Evolutionary conservation across 345 rosid species (phyloP).

Genomic region (Eucalyptus grandis): DNA sequence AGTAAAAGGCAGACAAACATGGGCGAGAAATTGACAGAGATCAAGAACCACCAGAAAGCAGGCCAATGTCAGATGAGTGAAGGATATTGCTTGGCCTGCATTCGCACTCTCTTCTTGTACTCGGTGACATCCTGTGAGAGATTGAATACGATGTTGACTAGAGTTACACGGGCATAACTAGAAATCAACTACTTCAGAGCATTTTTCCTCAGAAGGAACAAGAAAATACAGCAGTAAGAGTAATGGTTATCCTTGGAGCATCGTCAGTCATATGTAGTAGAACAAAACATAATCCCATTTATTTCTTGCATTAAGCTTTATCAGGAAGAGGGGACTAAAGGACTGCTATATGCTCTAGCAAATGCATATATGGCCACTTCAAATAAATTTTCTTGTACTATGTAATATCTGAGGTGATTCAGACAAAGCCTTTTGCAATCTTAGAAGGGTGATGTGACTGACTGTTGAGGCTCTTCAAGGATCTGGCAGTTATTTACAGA

Average conservation of each 20-base stretch:
- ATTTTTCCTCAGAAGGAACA: not conserved
- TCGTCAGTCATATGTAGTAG: not conserved
- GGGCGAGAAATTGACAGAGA: not conserved
- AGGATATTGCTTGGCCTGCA: slow-evolving; percentile 89
- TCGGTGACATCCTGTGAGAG: slow-evolving; percentile 50
- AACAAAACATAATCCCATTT: not conserved
- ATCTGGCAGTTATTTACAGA: not conserved
- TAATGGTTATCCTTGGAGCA: not conserved
- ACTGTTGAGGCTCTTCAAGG: not conserved
- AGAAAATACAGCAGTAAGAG: not conserved
- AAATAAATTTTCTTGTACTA: not conserved
- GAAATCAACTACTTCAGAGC: not conserved
- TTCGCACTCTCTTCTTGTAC: slow-evolving; percentile 82
- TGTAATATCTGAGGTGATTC: no score
- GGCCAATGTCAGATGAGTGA: slow-evolving; percentile 22
- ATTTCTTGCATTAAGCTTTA: not conserved
- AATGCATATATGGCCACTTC: not conserved
- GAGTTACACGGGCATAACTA: not conserved
- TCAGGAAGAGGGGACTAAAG: not conserved
- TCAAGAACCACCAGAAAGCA: not conserved
- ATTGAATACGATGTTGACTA: not conserved
- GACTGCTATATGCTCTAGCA: not conserved
- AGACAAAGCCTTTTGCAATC: not conserved
- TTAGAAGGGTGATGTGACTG: not conserved
- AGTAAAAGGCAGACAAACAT: not conserved